Base-by-base conservation (phyloP, 176 grass and related monocot species). In the Tillandsia fasciculata region DNA sequence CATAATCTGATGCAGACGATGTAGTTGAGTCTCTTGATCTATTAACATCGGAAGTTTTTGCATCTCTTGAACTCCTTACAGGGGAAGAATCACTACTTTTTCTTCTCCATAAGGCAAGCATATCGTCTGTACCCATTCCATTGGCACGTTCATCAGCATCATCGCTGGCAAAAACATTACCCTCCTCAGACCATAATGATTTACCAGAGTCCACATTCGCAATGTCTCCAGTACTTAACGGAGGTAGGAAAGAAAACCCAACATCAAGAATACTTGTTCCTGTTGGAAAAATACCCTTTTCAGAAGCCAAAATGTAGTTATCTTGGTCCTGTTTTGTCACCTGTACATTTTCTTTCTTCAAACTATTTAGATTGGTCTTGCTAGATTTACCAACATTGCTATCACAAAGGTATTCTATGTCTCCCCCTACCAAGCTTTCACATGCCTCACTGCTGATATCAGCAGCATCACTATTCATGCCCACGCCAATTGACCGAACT, bases 71-170 rank as follows among this genome's bases (percentile, higher is more conserved):
- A 29, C 82, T 88, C 77, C 89, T 92, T 80, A 72, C 20, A 77
- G 75, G 56, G 64, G 86, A 93, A 87, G 82, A 83, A 64, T 84
- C 82, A 2, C 80, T 99, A 63, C 82, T 90, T 83, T 88, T 90
- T 85, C 87, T 93, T 75, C 85, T 89, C 95, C 95, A 99, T 52
- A 77, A 80, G 17, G 95, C 80, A 81, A 90, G 90, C 87, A 85
- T 93, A 78, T 99, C 89, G 27, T 93, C 78, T 58, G 84, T 84
- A 65, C 89, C 81, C 48, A 72, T 72, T 65, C 89, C 82, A 75
- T 93, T 97, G 78, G 69, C 82, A 72, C 74, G 81, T 28, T 87
- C 86, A 74, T 86, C 86, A 28, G 74, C 72, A 84, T 78, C 76
- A 11, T 96, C 83, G 49, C n/a, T 42, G 14, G 49, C 42, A 83